A percentile compares a stretch with the other conserved stretches of the same genome.
Conservation (phyloP, 192 early-diverging fungal species). For the Chytriomyces sp. region DNA sequence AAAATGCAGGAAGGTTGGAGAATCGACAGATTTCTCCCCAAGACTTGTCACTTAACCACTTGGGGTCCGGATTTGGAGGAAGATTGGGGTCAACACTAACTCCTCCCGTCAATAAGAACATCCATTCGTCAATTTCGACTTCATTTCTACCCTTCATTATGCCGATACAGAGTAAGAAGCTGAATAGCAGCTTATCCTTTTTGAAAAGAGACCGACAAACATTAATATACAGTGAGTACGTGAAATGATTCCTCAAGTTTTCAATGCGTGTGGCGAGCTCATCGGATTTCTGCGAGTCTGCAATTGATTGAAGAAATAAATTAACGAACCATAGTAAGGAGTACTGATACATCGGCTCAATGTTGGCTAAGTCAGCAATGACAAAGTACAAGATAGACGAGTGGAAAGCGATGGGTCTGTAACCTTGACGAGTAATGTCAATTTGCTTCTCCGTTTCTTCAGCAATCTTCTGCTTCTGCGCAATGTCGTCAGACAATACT, state of each 20-base stretch:
- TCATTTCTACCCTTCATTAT: slow-evolving; percentile 54
- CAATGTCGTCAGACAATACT: slow-evolving; percentile 61
- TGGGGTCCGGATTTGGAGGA: slow-evolving; percentile 53
- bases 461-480: slow-evolving; percentile 62
- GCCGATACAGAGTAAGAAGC: slow-evolving; percentile 62
- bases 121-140: slow-evolving; percentile 62
- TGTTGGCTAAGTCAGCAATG: slow-evolving; percentile 65
- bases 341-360: slow-evolving; percentile 70
- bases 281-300: slow-evolving; percentile 59
- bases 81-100: slow-evolving; percentile 43
- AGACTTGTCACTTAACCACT: slow-evolving; percentile 59
- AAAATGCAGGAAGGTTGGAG: slow-evolving; percentile 50
- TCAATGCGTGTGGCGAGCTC: slow-evolving; percentile 52
- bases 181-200: slow-evolving; percentile 66
- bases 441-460: slow-evolving; percentile 66
- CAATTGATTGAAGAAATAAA: slow-evolving; percentile 63
- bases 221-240: slow-evolving; percentile 65
- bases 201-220: slow-evolving; percentile 65
- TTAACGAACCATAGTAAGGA: slow-evolving; percentile 66
- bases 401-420: slow-evolving; percentile 61
- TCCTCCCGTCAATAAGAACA: slow-evolving; percentile 63
- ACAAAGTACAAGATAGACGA: slow-evolving; percentile 66
- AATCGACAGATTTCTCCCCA: slow-evolving; percentile 56
- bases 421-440: slow-evolving; percentile 61
- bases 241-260: slow-evolving; percentile 58